phyloP scores from a whole-genome alignment of 352 stramenopile species.

The Phytopythium vexans region DNA sequence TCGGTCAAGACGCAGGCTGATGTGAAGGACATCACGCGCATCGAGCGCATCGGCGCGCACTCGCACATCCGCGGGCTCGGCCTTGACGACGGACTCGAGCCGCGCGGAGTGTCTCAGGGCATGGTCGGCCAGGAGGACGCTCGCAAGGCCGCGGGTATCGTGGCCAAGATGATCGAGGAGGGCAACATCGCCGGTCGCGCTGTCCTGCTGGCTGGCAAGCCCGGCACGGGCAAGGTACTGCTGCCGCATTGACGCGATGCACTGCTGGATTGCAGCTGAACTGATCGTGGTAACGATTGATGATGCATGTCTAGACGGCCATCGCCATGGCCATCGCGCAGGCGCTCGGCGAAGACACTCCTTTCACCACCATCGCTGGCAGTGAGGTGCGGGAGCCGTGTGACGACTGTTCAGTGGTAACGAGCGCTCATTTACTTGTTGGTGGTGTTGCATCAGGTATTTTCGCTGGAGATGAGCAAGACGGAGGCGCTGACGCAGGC shows the following conservation, averaged over 20 bases:
- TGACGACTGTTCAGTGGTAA: not conserved
- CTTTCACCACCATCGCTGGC: constrained; percentile 98
- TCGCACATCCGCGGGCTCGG: constrained; percentile 98
- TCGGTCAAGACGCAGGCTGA: constrained; percentile 83
- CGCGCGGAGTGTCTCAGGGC: constrained; percentile 90
- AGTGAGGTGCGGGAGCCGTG: constrained; percentile 63
- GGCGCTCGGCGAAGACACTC: constrained; percentile 97
- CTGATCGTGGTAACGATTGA: not conserved
- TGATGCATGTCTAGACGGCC: constrained; percentile 74
- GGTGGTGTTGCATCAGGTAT: constrained; percentile 65
- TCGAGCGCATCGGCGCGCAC: constrained; percentile 98
- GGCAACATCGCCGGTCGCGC: constrained; percentile 96
- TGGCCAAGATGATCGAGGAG: constrained; percentile 98
- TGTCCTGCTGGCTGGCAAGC: constrained; percentile 96
- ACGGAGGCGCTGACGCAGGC: constrained; percentile 99
- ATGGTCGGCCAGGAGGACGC: constrained; percentile 97
- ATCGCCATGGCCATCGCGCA: constrained; percentile 98
- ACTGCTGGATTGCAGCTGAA: not conserved
- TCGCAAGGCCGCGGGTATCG: constrained; percentile 92
- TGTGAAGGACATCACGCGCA: constrained; percentile 96
- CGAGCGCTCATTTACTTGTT: not conserved
- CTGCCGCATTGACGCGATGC: no score
- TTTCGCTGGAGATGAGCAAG: constrained; percentile 99
- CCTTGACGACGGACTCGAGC: constrained; percentile 96
- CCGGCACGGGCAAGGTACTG: constrained; percentile 91